phyloP scores from a whole-genome alignment of 2,329 filamentous ascomycete species.

The Aspergillus puulaauensis region DNA sequence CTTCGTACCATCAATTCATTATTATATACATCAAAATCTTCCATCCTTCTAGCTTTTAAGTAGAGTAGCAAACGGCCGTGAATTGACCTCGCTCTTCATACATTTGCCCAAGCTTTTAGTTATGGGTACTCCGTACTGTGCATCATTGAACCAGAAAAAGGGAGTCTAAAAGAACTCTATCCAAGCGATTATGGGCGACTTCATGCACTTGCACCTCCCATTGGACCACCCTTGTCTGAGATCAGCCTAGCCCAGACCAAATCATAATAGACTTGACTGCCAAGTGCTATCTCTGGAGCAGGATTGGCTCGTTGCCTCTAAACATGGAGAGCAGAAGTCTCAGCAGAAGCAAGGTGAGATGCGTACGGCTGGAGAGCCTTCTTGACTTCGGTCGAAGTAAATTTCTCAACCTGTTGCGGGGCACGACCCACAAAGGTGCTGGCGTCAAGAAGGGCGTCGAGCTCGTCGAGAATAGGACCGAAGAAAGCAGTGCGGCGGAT shows the following conservation, averaged over 20 bases:
- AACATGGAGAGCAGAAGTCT: conserved; percentile 42
- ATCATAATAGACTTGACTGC: not conserved
- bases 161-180: not conserved
- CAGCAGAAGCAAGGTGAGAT: conserved; percentile 33
- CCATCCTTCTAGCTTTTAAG: not conserved
- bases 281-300: not conserved
- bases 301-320: conserved; percentile 22
- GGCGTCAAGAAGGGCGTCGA: conserved; percentile 67
- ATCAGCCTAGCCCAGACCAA: not conserved
- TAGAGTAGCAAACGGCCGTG: not conserved
- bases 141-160: not conserved
- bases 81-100: not conserved
- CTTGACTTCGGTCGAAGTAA: conserved; percentile 51
- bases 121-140: not conserved
- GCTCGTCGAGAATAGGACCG: conserved; percentile 64
- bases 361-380: conserved; percentile 50
- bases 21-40: not conserved
- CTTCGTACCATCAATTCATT: conserved; percentile 1
- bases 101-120: not conserved
- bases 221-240: not conserved
- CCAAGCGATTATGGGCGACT: not conserved
- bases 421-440: conserved; percentile 59
- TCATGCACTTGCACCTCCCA: not conserved
- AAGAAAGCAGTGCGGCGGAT: conserved; percentile 76
- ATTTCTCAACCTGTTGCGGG: conserved; percentile 55